Base-by-base conservation (phyloP, 352 stramenopile species). In the Globisporangium rhizosaccharum region DNA sequence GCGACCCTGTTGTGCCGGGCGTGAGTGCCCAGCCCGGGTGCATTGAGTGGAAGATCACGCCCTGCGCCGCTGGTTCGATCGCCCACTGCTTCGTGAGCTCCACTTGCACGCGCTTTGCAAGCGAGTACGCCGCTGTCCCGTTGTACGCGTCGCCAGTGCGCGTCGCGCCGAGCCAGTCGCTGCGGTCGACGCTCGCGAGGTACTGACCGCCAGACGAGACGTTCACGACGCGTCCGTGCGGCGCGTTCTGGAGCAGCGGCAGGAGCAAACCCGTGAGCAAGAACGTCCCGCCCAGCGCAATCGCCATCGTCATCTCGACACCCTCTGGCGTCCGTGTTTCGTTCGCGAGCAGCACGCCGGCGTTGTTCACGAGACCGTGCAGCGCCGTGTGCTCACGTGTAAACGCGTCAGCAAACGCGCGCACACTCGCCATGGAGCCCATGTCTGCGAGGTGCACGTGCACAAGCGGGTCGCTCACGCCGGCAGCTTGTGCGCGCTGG, bases 331-430 rank as follows among this genome's bases (percentile, higher is more conserved):
- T 69, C 26, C 70, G 65, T 10, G 53, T 58, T 39, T 77, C 70
- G 15, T 77, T 60, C 15, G 76, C 69, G 30, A 78, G 67, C 10
- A 85, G 57, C 52, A 66, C 64, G 39, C 75, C 75, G 20, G 72
- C 72, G 59, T 85, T 85, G 67, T 85, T 85, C 50, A 85, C 69
- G 1, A 85, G 60, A 5, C 63, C 72, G 20, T 80, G 63, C 4
- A 85, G 54, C 18, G 62, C 61, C 1, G 15, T 17, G 28, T 77
- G 41, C 23, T 68, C 49, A 25, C 58, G 45, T 2, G 39, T 36
- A 33, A 82, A 76, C 36, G 57, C 55, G 10, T 67, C 62, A 1
- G 62, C 72, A 49, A 84, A 71, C 42, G 49, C 59, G 26, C 70
- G 63, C n/a, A 85, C 67, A 57, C 73, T 80, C 3, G 74, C 63